These are phyloP conservation scores for Chrysoporthe deuterocubensis DNA, from an alignment of 2,329 filamentous ascomycete species.

Conservation along the genomic window DNA sequence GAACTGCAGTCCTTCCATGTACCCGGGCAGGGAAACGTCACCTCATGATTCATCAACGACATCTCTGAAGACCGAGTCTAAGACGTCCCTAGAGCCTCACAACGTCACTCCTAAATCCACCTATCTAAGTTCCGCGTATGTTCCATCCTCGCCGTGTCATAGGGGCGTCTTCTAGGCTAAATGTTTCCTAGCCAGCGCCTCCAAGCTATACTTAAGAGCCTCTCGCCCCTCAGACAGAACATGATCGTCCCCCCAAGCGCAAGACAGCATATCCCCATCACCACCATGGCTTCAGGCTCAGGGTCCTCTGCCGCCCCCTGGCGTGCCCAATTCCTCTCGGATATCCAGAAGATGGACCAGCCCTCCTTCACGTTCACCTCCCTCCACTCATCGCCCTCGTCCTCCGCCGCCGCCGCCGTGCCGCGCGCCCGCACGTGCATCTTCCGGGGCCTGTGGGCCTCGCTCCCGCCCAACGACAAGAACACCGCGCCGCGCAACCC, in stretches of 20 bases:
- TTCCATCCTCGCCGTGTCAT: background rate
- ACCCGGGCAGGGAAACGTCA: background rate
- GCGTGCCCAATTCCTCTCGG: slow-evolving; percentile 56
- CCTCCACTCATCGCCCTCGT: slow-evolving; percentile 41
- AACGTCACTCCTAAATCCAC: slow-evolving; percentile 8
- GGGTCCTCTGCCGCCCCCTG: slow-evolving; percentile 51
- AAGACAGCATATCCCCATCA: slow-evolving; percentile 26
- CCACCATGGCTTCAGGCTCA: slow-evolving; percentile 32
- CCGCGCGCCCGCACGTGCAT: slow-evolving; percentile 79
- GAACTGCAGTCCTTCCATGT: slow-evolving; percentile 1
- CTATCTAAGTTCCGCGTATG: background rate
- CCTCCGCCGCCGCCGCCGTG: slow-evolving; percentile 46
- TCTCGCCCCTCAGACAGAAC: slow-evolving; percentile 10
- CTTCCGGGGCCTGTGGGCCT: slow-evolving; percentile 82
- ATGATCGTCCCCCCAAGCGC: slow-evolving; percentile 9
- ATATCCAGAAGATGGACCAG: slow-evolving; percentile 51
- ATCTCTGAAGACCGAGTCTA: background rate
- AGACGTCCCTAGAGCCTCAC: slow-evolving; percentile 5
- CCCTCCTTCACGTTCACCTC: slow-evolving; percentile 57
- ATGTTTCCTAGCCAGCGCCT: slow-evolving; percentile 18
- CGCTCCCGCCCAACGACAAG: slow-evolving; percentile 69
- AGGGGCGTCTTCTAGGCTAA: background rate
- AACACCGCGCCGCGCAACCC: slow-evolving; percentile 77
- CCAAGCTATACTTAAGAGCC: slow-evolving; percentile 17
- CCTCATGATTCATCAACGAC: slow-evolving; percentile 18